These are phyloP conservation scores for Dactylella cylindrospora DNA, from an alignment of 2,329 filamentous ascomycete genomes.

Conservation along the genomic window DNA sequence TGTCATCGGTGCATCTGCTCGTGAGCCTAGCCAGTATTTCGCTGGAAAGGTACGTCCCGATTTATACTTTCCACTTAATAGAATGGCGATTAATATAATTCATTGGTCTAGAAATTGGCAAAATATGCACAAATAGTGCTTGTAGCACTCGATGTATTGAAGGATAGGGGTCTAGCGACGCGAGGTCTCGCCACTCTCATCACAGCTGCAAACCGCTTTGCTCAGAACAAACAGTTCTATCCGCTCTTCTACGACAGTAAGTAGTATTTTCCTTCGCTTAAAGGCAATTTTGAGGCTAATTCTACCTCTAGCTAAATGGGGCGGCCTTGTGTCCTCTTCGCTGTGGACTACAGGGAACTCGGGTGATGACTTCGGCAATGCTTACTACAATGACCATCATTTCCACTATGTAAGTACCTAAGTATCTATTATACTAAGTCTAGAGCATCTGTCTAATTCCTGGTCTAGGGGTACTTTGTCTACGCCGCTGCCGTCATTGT, in stretches of 20 bases:
- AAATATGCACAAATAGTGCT: conserved; percentile 74
- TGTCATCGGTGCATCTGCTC: conserved; percentile 70
- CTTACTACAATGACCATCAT: conserved; percentile 75
- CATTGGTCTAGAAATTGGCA: conserved; percentile 62
- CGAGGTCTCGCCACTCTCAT: conserved; percentile 65
- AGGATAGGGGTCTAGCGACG: conserved; percentile 61
- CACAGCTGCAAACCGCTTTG: conserved; percentile 66
- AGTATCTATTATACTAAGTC: conserved; percentile 56
- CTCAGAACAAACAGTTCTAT: conserved; percentile 67
- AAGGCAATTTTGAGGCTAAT: conserved; percentile 8
- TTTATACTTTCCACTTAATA: conserved; percentile 49
- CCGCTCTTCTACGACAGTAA: conserved; percentile 66
- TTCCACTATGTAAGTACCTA: conserved; percentile 62
- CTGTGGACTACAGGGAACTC: conserved; percentile 69
- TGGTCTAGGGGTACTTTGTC: conserved; percentile 72
- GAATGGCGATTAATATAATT: conserved; percentile 48
- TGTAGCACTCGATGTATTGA: conserved; percentile 64
- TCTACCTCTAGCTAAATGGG: conserved; percentile 63
- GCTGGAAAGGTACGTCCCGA: conserved; percentile 70
- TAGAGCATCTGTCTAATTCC: conserved; percentile 60
- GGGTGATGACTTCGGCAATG: conserved; percentile 84
- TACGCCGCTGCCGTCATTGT: conserved; percentile 82
- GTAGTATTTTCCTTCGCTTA: conserved; percentile 47
- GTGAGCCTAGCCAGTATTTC: conserved; percentile 87
- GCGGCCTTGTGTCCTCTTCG: conserved; percentile 75